Evolutionary conservation across 2,329 filamentous ascomycete species (phyloP), one percentile per base, ranked within the genome.

Genomic region (Tricladium varicosporioides): DNA sequence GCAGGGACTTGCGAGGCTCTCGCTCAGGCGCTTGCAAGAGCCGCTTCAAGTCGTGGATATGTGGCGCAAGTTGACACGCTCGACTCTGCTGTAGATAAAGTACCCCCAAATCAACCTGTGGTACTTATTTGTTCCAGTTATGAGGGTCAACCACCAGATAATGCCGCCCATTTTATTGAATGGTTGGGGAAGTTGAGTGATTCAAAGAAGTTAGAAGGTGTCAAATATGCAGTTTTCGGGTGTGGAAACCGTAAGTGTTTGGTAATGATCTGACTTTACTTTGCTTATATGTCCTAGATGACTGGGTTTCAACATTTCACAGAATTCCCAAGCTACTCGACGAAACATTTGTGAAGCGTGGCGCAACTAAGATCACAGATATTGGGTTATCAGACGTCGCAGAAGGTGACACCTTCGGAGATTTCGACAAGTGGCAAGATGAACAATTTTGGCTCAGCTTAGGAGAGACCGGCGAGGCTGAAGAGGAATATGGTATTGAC

Each of bases 1-100:
- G 85, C 83, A 1, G 88, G 88, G 0, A 92, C 88, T 1, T 92
- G 88, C 68, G 86, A 91, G 70, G 78, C 84, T 1, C 77, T 91
- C 47, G 84, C 88, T 1, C 80, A 86, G 60, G 76, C 81, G 27
- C 69, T 91, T 10, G 85, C 84, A 0, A 75, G 78, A 8, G 80
- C 84, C 65, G 86, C 86, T 0, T 65, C 75, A 1, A 69, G 70
- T 2, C 82, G 83, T 63, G 88, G 88, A 0, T 91, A 85, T 70
- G 71, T 69, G 3, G 72, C 68, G 2, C 69, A 74, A 2, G 72
- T 87, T 1, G 77, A 80, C 18, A 76, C 79, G 1, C 71, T 92
- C 42, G 86, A 92, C 65, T 75, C 78, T 0, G 86, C 84, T 0
- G 82, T 80, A 15, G 79, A 83, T 48, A 78, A 80, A 2, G 68